phyloP scores from a whole-genome alignment of 352 stramenopile genomes.

The Globisporangium heterothallicum region DNA sequence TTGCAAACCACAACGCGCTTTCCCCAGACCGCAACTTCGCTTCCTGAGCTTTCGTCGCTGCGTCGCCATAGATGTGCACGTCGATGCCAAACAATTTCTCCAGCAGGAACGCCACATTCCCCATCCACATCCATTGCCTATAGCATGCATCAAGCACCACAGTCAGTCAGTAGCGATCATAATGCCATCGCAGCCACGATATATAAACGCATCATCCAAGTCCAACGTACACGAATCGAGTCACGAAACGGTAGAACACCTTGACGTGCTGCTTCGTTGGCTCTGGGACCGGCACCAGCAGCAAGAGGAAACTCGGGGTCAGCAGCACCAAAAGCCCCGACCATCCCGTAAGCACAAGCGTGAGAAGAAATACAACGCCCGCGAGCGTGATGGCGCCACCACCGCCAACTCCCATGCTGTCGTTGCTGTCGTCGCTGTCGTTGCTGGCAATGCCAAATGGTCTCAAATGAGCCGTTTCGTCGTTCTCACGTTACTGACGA shows the following conservation, averaged over 20 bases:
- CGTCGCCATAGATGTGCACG: conserved; percentile 53
- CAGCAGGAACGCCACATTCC: conserved; percentile 55
- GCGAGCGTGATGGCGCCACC: conserved; percentile 23
- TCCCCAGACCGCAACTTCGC: conserved; percentile 28
- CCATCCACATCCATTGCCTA: conserved; percentile 81
- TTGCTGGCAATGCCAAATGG: neutral
- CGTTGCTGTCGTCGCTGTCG: neutral
- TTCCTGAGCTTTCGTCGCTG: conserved; percentile 48
- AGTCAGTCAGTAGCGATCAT: neutral
- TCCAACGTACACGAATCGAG: conserved; percentile 43
- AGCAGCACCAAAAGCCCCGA: conserved; percentile 44
- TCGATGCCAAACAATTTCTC: conserved; percentile 62
- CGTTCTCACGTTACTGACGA: neutral
- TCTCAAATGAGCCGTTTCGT: neutral
- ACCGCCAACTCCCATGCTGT: conserved; percentile 21
- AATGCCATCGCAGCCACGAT: too few species aligned
- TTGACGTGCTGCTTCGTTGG: conserved; percentile 16
- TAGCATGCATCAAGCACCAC: neutral
- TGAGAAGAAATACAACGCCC: conserved; percentile 43
- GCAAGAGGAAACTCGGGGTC: conserved; percentile 49
- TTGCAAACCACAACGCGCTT: conserved; percentile 67
- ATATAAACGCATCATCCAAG: neutral
- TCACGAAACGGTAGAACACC: conserved; percentile 42
- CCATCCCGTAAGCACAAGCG: conserved; percentile 52
- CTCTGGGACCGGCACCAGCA: conserved; percentile 21